Evolutionary conservation across 163 green algal genomes (phyloP).

Genomic region (Scenedesmus sp.): DNA sequence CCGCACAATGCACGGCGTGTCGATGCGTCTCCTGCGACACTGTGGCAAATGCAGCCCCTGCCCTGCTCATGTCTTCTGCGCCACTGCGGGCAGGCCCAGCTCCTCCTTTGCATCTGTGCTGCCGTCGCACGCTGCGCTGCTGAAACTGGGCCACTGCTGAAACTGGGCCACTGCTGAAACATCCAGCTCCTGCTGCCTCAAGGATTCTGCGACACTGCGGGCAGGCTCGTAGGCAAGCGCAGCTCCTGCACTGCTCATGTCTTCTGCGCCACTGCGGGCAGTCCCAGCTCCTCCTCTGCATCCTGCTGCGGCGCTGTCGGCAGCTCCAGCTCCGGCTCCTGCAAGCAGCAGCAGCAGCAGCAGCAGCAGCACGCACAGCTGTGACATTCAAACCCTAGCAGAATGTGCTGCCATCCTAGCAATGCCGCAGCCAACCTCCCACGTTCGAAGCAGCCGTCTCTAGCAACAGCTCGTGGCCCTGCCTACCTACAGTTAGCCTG

Average conservation of each 20-base stretch:
- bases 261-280: constrained; percentile 47
- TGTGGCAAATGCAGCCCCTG: no score
- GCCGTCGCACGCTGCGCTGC: neutral
- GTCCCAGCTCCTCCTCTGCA: constrained; percentile 41
- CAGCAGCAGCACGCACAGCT: neutral
- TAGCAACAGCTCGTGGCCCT: no score
- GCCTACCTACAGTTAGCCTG: no score
- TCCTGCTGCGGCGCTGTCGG: constrained; percentile 60
- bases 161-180: neutral
- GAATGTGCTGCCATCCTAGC: neutral
- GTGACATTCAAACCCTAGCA: neutral
- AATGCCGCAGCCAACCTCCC: no score
- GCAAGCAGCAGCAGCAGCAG: constrained; percentile 14
- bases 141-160: neutral
- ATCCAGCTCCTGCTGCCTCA: neutral
- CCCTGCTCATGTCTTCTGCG: constrained; percentile 12
- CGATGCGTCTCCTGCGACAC: no score
- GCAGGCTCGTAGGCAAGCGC: neutral
- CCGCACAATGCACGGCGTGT: no score
- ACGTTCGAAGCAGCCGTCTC: no score
- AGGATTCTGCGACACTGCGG: neutral
- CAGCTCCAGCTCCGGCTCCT: constrained; percentile 74
- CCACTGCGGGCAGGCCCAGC: constrained; percentile 39
- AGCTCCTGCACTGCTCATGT: neutral
- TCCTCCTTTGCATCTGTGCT: constrained; percentile 32